Base-by-base conservation (phyloP, 768 basidiomycete genomes). In the Boletus tomentosulus region DNA sequence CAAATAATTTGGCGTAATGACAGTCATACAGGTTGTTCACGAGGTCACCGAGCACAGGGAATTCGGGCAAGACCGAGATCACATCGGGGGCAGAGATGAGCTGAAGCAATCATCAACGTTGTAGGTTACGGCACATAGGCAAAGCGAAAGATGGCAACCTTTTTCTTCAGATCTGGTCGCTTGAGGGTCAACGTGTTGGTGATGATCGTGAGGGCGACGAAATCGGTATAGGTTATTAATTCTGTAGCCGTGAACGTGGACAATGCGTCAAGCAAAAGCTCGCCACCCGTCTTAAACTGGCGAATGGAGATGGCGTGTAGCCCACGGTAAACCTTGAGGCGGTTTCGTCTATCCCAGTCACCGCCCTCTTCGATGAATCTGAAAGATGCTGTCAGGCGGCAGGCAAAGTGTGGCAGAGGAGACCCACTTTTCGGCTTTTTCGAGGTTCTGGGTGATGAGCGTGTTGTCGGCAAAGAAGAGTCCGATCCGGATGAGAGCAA, bases 331-430 rank as follows among this genome's bases (percentile, higher is more conserved):
- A 98, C 96, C 72, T 99, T 99, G 63, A 98, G 82, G 43, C 96
- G 83, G 71, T 98, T 99, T 37, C 94, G 83, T 50, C 96, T 78
- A 69, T 99, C 96, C 96, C 96, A 99, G 73, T 99, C 96, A 43
- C 96, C 96, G 1, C 96, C 96, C 68, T 92, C 82, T 62, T 98
- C 94, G 50, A 97, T 89, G 41, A 97, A 77, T 51, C 92, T 94
- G 65, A 19, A 39, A 16, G 16, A 41, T 22, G 15, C 35, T 33
- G 42, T 45, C 7, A 34, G 19, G 22, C 8, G 48, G 37, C 2
- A 25, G 2, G n/a, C 19, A 24, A 28, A 48, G 9, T 15, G 8
- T n/a, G 3, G n/a, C 7, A 42, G 34, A 24, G 11, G 11, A 4
- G 25, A 78, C 86, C 57, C 54, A 93, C 89, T 84, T 80, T 62